Evolutionary conservation across 495 filamentous ascomycete species (phyloP).

Genomic region (Wilcoxina mikolae): DNA sequence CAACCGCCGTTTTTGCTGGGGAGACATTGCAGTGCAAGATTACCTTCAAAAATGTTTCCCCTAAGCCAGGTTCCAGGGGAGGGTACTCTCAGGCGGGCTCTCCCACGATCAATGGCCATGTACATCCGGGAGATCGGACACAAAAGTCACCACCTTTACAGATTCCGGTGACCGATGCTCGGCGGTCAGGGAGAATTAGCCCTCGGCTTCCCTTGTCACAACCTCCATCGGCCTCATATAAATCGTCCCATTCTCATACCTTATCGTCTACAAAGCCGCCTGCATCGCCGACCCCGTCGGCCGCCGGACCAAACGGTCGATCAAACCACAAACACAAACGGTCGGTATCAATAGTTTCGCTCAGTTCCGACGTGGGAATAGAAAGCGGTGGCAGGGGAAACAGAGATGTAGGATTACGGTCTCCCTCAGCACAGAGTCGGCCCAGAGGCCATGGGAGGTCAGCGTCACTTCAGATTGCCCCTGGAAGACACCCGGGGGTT

Average conservation of each 20-base stretch:
- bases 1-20: conserved; percentile 81
- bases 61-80: conserved; percentile 13
- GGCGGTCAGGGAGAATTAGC: conserved; percentile 2
- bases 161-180: neutral
- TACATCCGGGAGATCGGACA: conserved; percentile 5
- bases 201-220: conserved; percentile 21
- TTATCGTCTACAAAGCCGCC: conserved; percentile 11
- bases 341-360: conserved; percentile 89
- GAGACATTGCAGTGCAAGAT: conserved; percentile 89
- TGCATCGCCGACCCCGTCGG: conserved; percentile 6
- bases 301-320: conserved; percentile 1
- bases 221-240: conserved; percentile 35
- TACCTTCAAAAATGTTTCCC: conserved; percentile 79
- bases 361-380: conserved; percentile 47
- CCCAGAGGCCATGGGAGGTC: conserved; percentile 24
- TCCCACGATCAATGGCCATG: conserved; percentile 14
- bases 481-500: conserved; percentile 19
- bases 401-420: conserved; percentile 19
- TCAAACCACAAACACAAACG: conserved; percentile 45
- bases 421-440: conserved; percentile 16
- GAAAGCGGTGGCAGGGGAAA: conserved; percentile 32
- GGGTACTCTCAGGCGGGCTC: neutral
- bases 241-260: conserved; percentile 28
- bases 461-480: conserved; percentile 21
- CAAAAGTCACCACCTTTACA: neutral